Evolutionary conservation across 1,284 basidiomycete genomes (phyloP).

Genomic region (Entoloma clypeatum): DNA sequence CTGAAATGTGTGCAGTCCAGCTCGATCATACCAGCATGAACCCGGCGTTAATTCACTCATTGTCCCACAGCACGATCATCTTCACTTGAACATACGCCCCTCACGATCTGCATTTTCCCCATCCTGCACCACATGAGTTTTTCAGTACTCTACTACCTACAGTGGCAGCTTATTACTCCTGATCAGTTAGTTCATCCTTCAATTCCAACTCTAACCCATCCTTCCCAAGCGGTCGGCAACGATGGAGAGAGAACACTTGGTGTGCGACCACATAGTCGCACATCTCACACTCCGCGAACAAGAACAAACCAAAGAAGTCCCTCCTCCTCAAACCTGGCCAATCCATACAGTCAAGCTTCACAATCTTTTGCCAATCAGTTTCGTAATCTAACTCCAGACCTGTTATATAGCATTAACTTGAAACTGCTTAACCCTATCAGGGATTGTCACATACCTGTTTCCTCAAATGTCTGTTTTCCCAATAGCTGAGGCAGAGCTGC

Average conservation of each 20-base stretch:
- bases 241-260: background rate
- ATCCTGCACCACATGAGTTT: no score
- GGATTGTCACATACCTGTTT: constrained; percentile 1
- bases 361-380: constrained; percentile 2
- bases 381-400: background rate
- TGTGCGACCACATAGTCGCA: constrained; percentile 3
- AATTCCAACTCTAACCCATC: background rate
- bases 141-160: no score
- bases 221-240: background rate
- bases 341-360: constrained; percentile 6
- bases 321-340: constrained; percentile 3
- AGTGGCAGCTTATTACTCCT: no score
- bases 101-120: no score
- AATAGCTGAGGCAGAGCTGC: background rate
- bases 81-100: no score
- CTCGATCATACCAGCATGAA: no score
- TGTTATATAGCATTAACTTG: background rate
- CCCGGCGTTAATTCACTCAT: no score
- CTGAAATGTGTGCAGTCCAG: no score
- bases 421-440: background rate
- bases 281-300: constrained; percentile 5
- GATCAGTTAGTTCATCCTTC: no score
- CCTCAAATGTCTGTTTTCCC: background rate
- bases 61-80: no score
- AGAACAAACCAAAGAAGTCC: constrained; percentile 5